Evolutionary conservation across 2,329 filamentous ascomycete genomes (phyloP), one percentile per base, ranked within the genome.

Genomic region (Cercospora zeae-maydis): DNA sequence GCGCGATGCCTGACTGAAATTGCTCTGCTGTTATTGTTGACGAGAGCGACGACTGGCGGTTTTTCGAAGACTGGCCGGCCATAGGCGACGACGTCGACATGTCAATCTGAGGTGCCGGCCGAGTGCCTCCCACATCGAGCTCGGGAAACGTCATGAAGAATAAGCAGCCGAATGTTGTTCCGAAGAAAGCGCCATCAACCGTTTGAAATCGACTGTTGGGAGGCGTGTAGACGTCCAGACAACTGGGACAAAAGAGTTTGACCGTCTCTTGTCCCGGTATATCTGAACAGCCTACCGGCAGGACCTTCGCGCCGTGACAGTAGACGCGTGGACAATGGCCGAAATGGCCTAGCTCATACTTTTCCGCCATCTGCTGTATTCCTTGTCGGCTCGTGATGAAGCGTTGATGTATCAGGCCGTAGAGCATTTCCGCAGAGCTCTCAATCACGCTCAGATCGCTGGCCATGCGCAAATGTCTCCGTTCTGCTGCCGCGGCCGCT

Each of bases 131-230:
- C 63, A 98, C 86, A 70, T 97, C 92, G 74, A 97, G 90, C 75
- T 99, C 95, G 36, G 95, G 93, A 77, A 98, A 99, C 39, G 93
- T 99, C 82, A 99, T 93, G 76, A 99, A 92, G 81, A 99, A 99
- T 63, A 99, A 86, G 51, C 92, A 92, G 65, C 93, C 93, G 76
- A 99, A 99, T 0, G 95, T 99, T 59, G 95, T 93, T 53, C 95
- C 95, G 74, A 99, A 99, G 81, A 98, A 99, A 52, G 95, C 95
- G 58, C 95, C 95, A 71, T 99, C 95, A 34, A 99, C 95, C 2
- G 92, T 93, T 78, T 98, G 95, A 76, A 98, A 99, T 19, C 95
- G 87, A 73, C 92, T 96, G 81, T 98, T 99, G 42, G 95, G 95
- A 3, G 95, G 95, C 0, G 95, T 95, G 78, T 98, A 99, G 72